Conservation (phyloP, 441 rosid genomes). For the Hypseocharis bilobata region DNA sequence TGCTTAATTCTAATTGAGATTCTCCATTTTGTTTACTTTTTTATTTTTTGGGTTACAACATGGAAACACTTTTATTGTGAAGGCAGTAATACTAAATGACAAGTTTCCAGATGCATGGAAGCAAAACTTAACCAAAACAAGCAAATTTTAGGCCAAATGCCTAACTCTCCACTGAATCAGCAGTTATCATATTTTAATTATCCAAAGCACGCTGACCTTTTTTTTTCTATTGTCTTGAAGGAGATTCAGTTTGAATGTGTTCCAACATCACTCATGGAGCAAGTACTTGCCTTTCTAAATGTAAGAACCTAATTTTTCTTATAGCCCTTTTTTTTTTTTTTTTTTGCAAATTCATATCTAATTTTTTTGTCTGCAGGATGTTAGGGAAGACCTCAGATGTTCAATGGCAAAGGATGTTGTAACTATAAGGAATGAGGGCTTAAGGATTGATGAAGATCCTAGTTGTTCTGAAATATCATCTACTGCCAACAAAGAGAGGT, state of each 20-base stretch:
- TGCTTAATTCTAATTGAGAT: too few relatives aligned
- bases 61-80: neutral
- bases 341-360: slow-evolving; percentile 16
- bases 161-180: too few relatives aligned
- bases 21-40: neutral
- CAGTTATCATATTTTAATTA: neutral
- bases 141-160: too few relatives aligned
- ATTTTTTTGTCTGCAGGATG: slow-evolving; percentile 51
- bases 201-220: neutral
- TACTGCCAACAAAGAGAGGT: slow-evolving; percentile 24
- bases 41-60: neutral
- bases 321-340: slow-evolving; percentile 15
- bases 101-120: neutral
- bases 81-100: neutral
- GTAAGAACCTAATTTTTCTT: slow-evolving; percentile 34
- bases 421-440: slow-evolving; percentile 70
- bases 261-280: slow-evolving; percentile 86
- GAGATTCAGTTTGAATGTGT: slow-evolving; percentile 86
- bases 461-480: slow-evolving; percentile 22
- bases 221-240: slow-evolving; percentile 35
- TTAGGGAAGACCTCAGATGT: slow-evolving; percentile 77
- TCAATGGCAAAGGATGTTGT: slow-evolving; percentile 83
- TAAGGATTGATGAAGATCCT: slow-evolving; percentile 38
- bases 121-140: too few relatives aligned
- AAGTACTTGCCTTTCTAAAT: slow-evolving; percentile 69